These are phyloP conservation scores for Obba rivulosa DNA, from an alignment of 768 basidiomycete genomes.

Conservation along the genomic window DNA sequence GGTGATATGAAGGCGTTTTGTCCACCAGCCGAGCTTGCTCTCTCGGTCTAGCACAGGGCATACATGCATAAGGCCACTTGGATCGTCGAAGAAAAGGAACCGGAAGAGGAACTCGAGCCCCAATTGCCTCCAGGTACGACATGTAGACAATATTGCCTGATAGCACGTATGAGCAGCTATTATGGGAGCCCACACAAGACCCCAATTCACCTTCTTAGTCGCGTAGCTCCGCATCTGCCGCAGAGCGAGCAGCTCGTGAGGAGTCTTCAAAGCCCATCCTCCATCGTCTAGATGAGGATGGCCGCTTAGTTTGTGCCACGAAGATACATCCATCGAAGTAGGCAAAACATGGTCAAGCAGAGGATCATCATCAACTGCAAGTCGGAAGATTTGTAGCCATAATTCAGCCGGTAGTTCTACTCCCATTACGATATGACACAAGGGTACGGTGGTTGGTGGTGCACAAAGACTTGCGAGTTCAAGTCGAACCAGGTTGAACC, in stretches of 20 bases:
- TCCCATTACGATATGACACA: slow-evolving; percentile 8
- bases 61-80: slow-evolving; percentile 47
- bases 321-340: slow-evolving; percentile 55
- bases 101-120: slow-evolving; percentile 66
- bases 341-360: slow-evolving; percentile 59
- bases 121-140: slow-evolving; percentile 54
- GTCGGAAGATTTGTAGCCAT: slow-evolving; percentile 64
- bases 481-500: no score
- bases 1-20: slow-evolving; percentile 63
- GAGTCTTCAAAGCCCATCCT: slow-evolving; percentile 55
- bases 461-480: no score
- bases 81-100: slow-evolving; percentile 62
- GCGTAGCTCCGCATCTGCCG: slow-evolving; percentile 57
- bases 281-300: slow-evolving; percentile 19
- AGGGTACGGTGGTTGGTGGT: background rate
- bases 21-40: slow-evolving; percentile 63
- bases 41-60: slow-evolving; percentile 47
- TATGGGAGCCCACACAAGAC: background rate
- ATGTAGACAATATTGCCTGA: slow-evolving; percentile 66
- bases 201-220: slow-evolving; percentile 55
- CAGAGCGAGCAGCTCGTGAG: slow-evolving; percentile 52
- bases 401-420: slow-evolving; percentile 60
- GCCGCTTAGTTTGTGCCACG: slow-evolving; percentile 49
- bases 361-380: slow-evolving; percentile 67
- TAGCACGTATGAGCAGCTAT: slow-evolving; percentile 1